Base-by-base conservation (phyloP, 192 early-diverging fungal species). In the Podila clonocystis region DNA sequence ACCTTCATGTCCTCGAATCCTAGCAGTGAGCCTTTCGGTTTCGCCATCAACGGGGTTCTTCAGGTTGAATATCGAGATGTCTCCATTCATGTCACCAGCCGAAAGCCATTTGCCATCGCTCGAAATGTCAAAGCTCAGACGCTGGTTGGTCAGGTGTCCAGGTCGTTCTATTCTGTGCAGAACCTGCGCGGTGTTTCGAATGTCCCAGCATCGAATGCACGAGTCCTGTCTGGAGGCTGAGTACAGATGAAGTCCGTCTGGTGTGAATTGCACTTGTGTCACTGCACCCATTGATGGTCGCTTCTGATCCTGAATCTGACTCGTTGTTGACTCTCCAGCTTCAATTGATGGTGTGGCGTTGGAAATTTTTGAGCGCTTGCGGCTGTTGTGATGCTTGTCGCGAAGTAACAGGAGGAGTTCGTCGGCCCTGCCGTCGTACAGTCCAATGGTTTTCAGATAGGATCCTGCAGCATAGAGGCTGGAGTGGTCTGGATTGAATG, bases 161-260 rank as follows among this genome's bases (percentile, higher is more conserved):
- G 74, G 61, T 17, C 94, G 77, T 17, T 72, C 65, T 20, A 93
- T 50, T 2, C 82, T 74, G 26, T 83, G 82, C 26, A 92, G 67
- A 0, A 93, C 84, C 22, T 91, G 85, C 0, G 89, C 90, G 60
- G 94, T 86, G 55, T 96, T 90, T 2, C 95, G 83, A 22, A 94
- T 87, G 78, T 96, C 95, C 94, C 95, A 95, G 29, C 90, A 93
- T 1, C 88, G 83, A 20, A 96, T 88, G 31, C 62, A 59, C n/a
- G 82, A 31, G 7, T 89, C 76, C 38, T 89, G 87, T 15, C 95
- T 86, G 20, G 90, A 89, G 33, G 90, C 89, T 1, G 91, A 87
- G 75, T 89, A 96, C 15, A 96, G 69, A n/a, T 87, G 82, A 2
- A 70, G 45, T 13, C 91, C 91, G 72, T 91, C 87, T 5, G 85